phyloP scores from a whole-genome alignment of 495 filamentous ascomycete genomes.

The Hypoxylon perforatum region DNA sequence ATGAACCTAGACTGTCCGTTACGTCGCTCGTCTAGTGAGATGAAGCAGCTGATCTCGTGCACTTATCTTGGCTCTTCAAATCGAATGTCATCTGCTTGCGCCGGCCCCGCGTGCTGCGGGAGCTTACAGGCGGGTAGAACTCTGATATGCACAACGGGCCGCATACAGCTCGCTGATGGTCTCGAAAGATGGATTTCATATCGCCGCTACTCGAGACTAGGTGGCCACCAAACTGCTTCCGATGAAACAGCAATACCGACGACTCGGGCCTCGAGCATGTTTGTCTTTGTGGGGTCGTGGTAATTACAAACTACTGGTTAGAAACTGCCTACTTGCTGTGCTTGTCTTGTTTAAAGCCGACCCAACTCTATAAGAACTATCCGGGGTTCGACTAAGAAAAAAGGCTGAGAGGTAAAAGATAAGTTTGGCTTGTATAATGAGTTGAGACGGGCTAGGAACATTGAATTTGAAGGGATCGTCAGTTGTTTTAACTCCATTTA shows the following conservation, averaged over 20 bases:
- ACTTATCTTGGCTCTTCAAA: background rate
- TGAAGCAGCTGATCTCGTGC: no score
- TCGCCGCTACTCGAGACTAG: constrained; percentile 5
- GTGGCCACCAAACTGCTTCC: background rate
- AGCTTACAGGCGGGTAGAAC: constrained; percentile 28
- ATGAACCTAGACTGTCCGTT: no score
- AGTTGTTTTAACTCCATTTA: constrained; percentile 31
- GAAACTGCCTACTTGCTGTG: background rate
- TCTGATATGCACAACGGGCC: constrained; percentile 23
- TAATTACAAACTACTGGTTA: no score
- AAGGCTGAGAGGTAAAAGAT: no score
- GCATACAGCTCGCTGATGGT: constrained; percentile 14
- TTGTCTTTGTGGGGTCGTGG: no score
- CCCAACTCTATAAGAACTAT: no score
- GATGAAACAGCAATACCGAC: constrained; percentile 15
- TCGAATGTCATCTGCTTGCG: constrained; percentile 17
- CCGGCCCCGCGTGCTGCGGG: constrained; percentile 20
- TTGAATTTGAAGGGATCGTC: constrained; percentile 26
- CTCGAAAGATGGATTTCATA: constrained; percentile 1
- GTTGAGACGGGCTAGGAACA: constrained; percentile 9
- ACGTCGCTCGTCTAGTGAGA: no score
- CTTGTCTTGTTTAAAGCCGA: no score
- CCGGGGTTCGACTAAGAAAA: no score
- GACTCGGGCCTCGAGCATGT: constrained; percentile 6
- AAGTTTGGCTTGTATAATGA: background rate